phyloP scores from a whole-genome alignment of 495 filamentous ascomycete genomes.

The Parachaetomium inaequale region DNA sequence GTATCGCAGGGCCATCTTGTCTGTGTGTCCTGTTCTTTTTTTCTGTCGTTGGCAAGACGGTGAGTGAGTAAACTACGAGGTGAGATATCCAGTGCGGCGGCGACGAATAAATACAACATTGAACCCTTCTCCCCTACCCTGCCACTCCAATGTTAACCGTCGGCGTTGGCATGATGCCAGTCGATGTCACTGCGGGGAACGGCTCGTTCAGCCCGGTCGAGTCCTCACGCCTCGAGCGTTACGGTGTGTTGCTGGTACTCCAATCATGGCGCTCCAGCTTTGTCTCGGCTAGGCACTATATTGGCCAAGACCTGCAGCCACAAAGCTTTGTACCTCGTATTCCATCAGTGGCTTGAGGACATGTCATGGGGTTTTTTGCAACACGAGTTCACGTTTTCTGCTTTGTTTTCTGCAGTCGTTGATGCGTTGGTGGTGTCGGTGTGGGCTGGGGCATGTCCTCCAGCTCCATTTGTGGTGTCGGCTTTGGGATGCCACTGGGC shows the following conservation, averaged over 20 bases:
- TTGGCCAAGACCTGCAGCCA: conserved; percentile 11
- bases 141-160: not conserved
- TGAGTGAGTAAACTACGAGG: not conserved
- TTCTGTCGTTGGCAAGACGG: not conserved
- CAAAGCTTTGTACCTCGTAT: conserved; percentile 3
- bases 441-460: not conserved
- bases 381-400: not conserved
- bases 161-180: not conserved
- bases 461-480: not conserved
- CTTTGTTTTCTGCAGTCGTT: not conserved
- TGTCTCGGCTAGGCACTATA: conserved; percentile 1
- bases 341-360: not conserved
- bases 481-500: too few species aligned
- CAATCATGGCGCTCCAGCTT: conserved; percentile 4
- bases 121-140: not conserved
- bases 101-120: not conserved
- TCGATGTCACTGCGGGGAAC: not conserved
- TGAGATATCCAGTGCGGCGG: not conserved
- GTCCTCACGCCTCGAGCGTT: not conserved
- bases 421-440: not conserved
- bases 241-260: not conserved
- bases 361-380: not conserved
- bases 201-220: not conserved
- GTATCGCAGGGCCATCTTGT: not conserved
- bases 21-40: not conserved